A percentile compares a stretch with the other conserved stretches of the same genome.
These are phyloP conservation scores for Cytospora leucostoma DNA, from an alignment of 2,329 filamentous ascomycete species.

Conservation along the genomic window DNA sequence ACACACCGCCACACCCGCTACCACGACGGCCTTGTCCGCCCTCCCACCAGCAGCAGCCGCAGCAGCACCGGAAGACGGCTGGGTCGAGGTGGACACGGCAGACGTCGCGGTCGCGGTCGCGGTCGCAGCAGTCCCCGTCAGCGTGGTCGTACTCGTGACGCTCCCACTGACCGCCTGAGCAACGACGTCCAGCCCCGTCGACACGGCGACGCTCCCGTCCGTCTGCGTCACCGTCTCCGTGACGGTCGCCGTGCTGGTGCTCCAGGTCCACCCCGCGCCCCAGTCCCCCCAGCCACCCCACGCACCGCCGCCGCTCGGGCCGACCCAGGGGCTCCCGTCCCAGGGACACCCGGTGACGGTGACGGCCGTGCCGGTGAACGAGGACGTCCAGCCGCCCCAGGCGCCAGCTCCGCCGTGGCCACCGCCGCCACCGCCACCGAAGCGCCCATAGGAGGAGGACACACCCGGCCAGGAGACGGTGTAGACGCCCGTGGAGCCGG, in stretches of 20 bases:
- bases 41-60: not conserved
- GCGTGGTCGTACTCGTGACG: slow-evolving; percentile 36
- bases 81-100: slow-evolving; percentile 16
- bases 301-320: slow-evolving; percentile 42
- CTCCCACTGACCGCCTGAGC: slow-evolving; percentile 37
- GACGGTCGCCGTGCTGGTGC: slow-evolving; percentile 37
- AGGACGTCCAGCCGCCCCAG: slow-evolving; percentile 32
- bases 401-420: slow-evolving; percentile 17
- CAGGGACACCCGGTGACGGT: slow-evolving; percentile 47
- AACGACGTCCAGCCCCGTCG: slow-evolving; percentile 34
- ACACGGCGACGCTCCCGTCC: slow-evolving; percentile 31
- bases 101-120: slow-evolving; percentile 17
- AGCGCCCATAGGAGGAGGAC: slow-evolving; percentile 30
- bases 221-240: slow-evolving; percentile 41
- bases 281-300: slow-evolving; percentile 45
- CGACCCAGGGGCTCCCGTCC: slow-evolving; percentile 44
- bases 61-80: slow-evolving; percentile 4
- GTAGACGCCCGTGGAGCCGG: slow-evolving; percentile 42
- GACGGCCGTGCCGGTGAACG: slow-evolving; percentile 42
- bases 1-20: slow-evolving; percentile 34
- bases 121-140: slow-evolving; percentile 26
- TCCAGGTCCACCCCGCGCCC: slow-evolving; percentile 45
- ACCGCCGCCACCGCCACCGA: slow-evolving; percentile 26
- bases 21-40: slow-evolving; percentile 29
- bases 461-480: slow-evolving; percentile 42